phyloP scores from a whole-genome alignment of 441 rosid genomes.

The Sinapis alba region DNA sequence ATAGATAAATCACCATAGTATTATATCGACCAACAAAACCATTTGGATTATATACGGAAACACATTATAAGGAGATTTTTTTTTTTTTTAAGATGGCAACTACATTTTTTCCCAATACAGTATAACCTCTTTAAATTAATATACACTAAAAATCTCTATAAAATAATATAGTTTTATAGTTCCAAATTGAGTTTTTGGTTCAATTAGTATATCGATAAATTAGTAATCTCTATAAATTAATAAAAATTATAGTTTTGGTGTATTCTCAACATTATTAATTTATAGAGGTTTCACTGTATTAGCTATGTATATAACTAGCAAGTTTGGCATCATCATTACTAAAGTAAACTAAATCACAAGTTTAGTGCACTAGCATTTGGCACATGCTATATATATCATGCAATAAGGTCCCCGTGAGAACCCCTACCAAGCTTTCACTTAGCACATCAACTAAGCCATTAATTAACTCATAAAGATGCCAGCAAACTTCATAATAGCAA shows the following conservation, averaged over 20 bases:
- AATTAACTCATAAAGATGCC: background rate
- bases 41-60: background rate
- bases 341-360: background rate
- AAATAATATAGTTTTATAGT: no score
- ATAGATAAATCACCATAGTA: background rate
- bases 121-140: no score
- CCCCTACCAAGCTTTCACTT: background rate
- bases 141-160: no score
- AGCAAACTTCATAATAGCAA: conserved; percentile 4
- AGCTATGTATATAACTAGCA: background rate
- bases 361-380: background rate
- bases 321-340: background rate
- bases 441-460: background rate
- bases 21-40: background rate
- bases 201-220: no score
- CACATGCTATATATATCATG: background rate
- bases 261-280: no score
- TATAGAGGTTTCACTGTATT: no score
- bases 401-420: background rate
- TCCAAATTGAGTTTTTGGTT: no score
- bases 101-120: background rate
- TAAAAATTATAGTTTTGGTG: no score
- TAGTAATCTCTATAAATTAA: no score
- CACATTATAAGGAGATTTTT: background rate
- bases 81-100: background rate